Conservation (phyloP, 2,329 filamentous ascomycete species). For the Talaromyces pinophilus region DNA sequence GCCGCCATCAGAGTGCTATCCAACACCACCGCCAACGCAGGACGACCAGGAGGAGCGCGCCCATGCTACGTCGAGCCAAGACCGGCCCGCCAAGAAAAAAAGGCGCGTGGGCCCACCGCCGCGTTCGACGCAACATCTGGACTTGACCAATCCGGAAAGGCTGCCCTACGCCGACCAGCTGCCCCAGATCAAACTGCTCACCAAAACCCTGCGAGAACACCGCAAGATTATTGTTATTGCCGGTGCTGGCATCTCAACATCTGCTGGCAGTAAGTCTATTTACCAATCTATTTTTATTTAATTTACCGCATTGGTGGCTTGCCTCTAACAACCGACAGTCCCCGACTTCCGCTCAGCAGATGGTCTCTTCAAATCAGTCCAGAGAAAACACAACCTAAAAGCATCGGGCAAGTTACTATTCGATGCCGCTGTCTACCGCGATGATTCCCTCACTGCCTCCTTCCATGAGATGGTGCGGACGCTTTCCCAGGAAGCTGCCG, state of each 20-base stretch:
- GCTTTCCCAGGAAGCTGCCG: conserved; percentile 74
- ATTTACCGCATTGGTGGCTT: conserved; percentile 20
- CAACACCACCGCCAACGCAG: conserved; percentile 47
- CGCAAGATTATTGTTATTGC: conserved; percentile 97
- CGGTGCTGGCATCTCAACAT: conserved; percentile 94
- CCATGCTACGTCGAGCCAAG: conserved; percentile 53
- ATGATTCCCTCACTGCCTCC: conserved; percentile 80
- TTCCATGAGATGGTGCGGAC: conserved; percentile 97
- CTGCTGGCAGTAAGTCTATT: conserved; percentile 74
- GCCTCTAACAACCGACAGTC: conserved; percentile 54
- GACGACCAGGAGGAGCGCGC: conserved; percentile 34
- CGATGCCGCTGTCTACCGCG: conserved; percentile 95
- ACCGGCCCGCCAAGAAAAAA: conserved; percentile 73
- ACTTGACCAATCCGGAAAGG: conserved; percentile 55
- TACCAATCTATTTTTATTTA: conserved; percentile 6
- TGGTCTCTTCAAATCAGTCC: conserved; percentile 83
- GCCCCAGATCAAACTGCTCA: conserved; percentile 66
- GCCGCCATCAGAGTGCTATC: conserved; percentile 42
- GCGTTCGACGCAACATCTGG: conserved; percentile 78
- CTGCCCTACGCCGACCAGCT: conserved; percentile 54
- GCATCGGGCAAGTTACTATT: conserved; percentile 94
- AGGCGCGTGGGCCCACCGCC: conserved; percentile 64
- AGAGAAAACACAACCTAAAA: conserved; percentile 85
- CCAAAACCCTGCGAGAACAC: conserved; percentile 77
- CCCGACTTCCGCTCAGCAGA: conserved; percentile 93